Base-by-base conservation (phyloP, 768 basidiomycete species). In the Tylopilus plumbeoviolaceoides region DNA sequence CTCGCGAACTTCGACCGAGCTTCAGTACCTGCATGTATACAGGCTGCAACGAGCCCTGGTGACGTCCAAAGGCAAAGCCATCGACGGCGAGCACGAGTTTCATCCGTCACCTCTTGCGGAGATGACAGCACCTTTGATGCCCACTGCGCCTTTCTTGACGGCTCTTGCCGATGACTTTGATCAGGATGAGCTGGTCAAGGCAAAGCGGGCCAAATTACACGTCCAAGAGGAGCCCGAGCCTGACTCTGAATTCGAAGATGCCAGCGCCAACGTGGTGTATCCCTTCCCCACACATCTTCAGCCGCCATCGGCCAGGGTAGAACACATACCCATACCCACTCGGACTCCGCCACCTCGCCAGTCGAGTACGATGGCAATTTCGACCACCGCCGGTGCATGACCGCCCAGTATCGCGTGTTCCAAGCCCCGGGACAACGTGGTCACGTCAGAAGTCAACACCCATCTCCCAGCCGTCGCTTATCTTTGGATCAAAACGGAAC, bases 41-140 rank as follows among this genome's bases (percentile, higher is more conserved):
- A n/a, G n/a, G n/a, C n/a, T 59, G 63, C 51, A 54, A 55, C 11
- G 67, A 59, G 21, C 36, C 15, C 40, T 42, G 46, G 58, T 58
- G 49, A 58, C 38, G 27, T 20, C 45, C 36, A 67, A 65, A 57
- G 59, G 55, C 44, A 67, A 59, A 59, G 47, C 53, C 44, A 40
- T 62, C 27, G 58, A 67, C 17, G 69, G 67, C 9, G 63, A 69
- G 7, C 42, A 42, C 38, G 61, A 70, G 14, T 55, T 71, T 39
- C 68, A 64, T 45, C 65, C 71, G 11, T 69, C 68, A 10, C 68
- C 68, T 54, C 69, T 69, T 7, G 18, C 47, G 48, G 69, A 69
- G 50, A 46, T 61, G 18, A 27, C 58, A 18, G 60, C 50, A 18
- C 65, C 69, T 1, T 43, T 70, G 55, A 39, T 60, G 31, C 71